Percentiles rank a stretch among this genome's conserved stretches.
phyloP scores from a whole-genome alignment of 306 rosid species.

The Pterocarpus macrocarpus region DNA sequence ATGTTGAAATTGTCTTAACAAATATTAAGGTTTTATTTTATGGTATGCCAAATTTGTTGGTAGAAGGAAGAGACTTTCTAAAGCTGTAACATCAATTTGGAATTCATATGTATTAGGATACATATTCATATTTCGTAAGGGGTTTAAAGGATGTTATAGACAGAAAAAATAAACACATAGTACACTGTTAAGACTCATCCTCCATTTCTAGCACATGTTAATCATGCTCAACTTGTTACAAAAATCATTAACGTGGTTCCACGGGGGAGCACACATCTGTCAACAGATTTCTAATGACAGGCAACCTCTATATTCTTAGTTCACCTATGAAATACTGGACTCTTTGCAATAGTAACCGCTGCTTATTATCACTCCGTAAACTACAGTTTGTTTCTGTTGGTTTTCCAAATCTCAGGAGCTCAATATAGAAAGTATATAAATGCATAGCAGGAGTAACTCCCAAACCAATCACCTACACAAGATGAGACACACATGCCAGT shows the following conservation, averaged over 20 bases:
- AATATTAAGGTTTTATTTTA: background rate
- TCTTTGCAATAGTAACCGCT: background rate
- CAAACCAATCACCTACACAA: background rate
- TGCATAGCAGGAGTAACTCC: background rate
- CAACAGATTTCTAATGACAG: background rate
- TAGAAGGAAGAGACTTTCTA: constrained; percentile 10
- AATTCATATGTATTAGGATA: background rate
- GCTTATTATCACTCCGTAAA: background rate
- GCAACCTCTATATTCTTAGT: background rate
- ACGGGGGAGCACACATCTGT: background rate
- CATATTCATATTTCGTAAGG: background rate
- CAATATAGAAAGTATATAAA: background rate
- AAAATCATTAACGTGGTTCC: background rate
- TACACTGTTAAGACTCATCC: background rate
- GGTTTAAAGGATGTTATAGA: background rate
- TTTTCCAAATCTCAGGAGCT: background rate
- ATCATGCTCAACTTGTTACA: background rate
- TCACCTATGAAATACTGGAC: background rate
- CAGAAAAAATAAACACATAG: background rate
- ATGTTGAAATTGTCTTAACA: constrained; percentile 6
- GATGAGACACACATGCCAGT: background rate
- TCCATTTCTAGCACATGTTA: background rate
- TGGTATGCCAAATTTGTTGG: background rate
- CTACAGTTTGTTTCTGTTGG: background rate
- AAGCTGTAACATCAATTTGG: constrained; percentile 6